Base-by-base conservation (phyloP, 164 flowering plant species). In the Echeveria elegans region DNA sequence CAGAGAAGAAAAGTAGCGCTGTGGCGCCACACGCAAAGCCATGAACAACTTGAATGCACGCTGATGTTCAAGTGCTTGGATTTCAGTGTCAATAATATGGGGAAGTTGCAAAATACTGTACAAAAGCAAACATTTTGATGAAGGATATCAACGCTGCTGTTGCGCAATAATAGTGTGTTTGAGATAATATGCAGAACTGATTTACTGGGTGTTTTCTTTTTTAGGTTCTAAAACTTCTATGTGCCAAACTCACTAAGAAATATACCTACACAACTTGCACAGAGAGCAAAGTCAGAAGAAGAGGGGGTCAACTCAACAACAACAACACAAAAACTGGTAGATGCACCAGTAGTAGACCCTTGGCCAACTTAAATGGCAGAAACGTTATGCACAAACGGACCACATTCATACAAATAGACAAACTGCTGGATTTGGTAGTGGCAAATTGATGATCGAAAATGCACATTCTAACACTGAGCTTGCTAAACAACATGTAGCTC, bases 81-180 rank as follows among this genome's bases (percentile, higher is more conserved):
- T 19, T 45, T 45, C 50, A 45, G 50, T 45, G 50, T 15, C 50
- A 2, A 41, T 41, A 41, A 41, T 14, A 41, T 41, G n/a, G 50
- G 18, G 16, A 3, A n/a, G n/a, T n/a, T n/a, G n/a, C n/a, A n/a
- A n/a, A n/a, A n/a, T n/a, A n/a, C n/a, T n/a, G 4, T 45, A 1
- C 19, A 18, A 45, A 14, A 45, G 50, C 50, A 45, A 19, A 45
- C 50, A 15, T 15, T 15, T 45, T 45, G 50, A 45, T n/a, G 56
- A 50, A 21, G 56, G 56, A 50, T 23, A 21, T 21, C n/a, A 50
- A 50, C 21, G 56, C 56, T n/a, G 26, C 9, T 6, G 0, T 24
- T n/a, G 56, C 56, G 21, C 56, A 50, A 50, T 10, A 50, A 50
- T 50, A 50, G 56, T n/a, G 28, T 50, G 56, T 19, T n/a, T n/a